Conservation (phyloP, 345 rosid genomes). For the Lumnitzera racemosa region DNA sequence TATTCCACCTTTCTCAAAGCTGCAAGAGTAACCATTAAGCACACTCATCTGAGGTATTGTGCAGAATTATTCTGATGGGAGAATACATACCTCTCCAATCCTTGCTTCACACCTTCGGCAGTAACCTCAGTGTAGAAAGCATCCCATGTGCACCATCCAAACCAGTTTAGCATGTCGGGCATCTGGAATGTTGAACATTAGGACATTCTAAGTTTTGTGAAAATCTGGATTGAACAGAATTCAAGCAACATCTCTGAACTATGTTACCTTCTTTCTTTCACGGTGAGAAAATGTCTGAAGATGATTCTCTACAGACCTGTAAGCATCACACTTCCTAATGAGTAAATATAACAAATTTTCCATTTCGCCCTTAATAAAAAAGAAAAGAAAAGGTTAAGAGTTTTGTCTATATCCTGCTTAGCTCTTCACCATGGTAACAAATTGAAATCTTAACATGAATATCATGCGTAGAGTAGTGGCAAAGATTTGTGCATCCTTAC, state of each 20-base stretch:
- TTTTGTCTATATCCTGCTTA: no score
- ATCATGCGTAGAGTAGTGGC: no score
- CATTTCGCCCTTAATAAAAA: not conserved
- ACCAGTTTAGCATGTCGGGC: constrained; percentile 70
- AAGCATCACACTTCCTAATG: not conserved
- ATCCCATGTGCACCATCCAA: constrained; percentile 83
- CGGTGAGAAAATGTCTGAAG: constrained; percentile 55
- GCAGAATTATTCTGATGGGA: not conserved
- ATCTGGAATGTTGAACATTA: constrained; percentile 21
- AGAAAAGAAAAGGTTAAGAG: no score
- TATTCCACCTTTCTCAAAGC: constrained; percentile 50
- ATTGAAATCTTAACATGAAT: no score
- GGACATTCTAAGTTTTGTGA: not conserved
- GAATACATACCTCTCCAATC: constrained; percentile 37
- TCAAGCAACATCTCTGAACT: no score
- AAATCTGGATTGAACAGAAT: not conserved
- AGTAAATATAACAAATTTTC: not conserved
- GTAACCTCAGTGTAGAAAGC: constrained; percentile 62
- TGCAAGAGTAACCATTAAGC: constrained; percentile 10
- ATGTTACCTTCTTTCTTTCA: constrained; percentile 44
- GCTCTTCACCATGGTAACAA: no score
- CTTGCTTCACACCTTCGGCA: constrained; percentile 47
- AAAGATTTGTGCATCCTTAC: no score
- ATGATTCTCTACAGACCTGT: constrained; percentile 50
- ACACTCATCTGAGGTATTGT: not conserved